Evolutionary conservation across 1,139 yeast genomes (phyloP), one percentile per base, ranked within the genome.

Genomic region (Magnusiomyces ingens): DNA sequence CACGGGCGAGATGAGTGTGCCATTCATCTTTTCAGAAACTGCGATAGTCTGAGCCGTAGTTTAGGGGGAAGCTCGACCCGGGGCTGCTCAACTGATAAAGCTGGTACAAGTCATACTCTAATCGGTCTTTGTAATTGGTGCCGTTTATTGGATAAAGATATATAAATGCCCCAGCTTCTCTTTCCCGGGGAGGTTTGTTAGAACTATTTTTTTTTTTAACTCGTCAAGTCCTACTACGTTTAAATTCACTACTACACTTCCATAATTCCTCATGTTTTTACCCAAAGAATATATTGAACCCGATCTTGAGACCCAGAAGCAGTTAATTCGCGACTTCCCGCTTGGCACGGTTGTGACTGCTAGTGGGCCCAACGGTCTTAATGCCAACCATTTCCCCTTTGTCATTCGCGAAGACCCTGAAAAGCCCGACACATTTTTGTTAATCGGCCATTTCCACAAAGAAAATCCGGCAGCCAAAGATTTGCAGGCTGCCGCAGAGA

Each of bases 341-440:
- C 68, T 82, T 45, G 86, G 76, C 1, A 77, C 84, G 0, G 65
- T 82, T 1, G 66, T 81, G 45, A 76, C 85, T 8, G 53, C 53
- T 2, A 69, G 65, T 35, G 74, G 68, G 13, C 74, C 73, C 2
- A 60, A 76, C 2, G 71, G 75, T 48, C 50, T 62, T 10, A 60
- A 60, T 15, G 84, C 84, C 15, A 81, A 80, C 59, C 87, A 82
- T 60, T 63, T 82, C 42, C 89, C 89, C 1, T 82, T 82, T 59
- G 67, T 73, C 42, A 63, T 78, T 35, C 68, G 72, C 22, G 74
- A 72, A 37, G 65, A 67, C n/a, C 68, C 63, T 6, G 67, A 70
- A 4, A 19, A 35, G 15, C 49, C 49, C 2, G 81, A 77, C 18
- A 72, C 73, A 55, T 67, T 68, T 49, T 48, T 52, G 15, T 70